Percentiles rank a stretch among this genome's conserved stretches.
These are phyloP conservation scores for Trichoderma sp. DNA, from an alignment of 2,329 filamentous ascomycete genomes.

Conservation along the genomic window DNA sequence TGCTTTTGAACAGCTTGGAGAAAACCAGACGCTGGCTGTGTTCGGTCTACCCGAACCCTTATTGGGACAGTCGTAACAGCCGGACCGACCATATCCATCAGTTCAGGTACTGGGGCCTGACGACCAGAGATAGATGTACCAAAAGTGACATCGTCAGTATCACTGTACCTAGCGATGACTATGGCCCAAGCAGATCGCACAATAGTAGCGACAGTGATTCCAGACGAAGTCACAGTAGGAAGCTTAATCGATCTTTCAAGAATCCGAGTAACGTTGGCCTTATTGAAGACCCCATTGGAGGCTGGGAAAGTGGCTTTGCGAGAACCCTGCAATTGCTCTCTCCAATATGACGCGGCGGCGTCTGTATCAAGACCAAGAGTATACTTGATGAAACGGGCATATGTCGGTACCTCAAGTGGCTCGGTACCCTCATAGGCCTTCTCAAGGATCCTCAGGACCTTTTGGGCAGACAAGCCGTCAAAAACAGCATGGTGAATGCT, in stretches of 20 bases:
- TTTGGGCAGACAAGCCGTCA: conserved; percentile 23
- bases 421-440: neutral
- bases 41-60: neutral
- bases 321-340: neutral
- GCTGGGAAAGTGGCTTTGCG: neutral
- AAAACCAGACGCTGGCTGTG: neutral
- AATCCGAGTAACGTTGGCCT: neutral
- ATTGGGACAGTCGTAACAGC: conserved; percentile 18
- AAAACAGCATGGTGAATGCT: conserved; percentile 23
- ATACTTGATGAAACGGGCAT: conserved; percentile 12
- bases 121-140: conserved; percentile 25
- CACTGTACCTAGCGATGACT: conserved; percentile 38
- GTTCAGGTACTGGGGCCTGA: conserved; percentile 21
- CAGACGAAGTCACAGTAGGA: neutral
- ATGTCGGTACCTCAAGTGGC: neutral
- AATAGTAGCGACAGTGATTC: conserved; percentile 25
- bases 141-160: conserved; percentile 25
- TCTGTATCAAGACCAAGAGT: neutral
- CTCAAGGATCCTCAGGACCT: neutral
- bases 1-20: conserved; percentile 21
- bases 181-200: conserved; percentile 33
- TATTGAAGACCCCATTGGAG: neutral
- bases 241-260: neutral
- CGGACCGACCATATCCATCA: conserved; percentile 24
- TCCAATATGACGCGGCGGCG: neutral